A percentile compares a stretch with the other conserved stretches of the same genome.
These are phyloP conservation scores for Onygena corvina DNA, from an alignment of 2,329 filamentous ascomycete genomes.

Conservation along the genomic window DNA sequence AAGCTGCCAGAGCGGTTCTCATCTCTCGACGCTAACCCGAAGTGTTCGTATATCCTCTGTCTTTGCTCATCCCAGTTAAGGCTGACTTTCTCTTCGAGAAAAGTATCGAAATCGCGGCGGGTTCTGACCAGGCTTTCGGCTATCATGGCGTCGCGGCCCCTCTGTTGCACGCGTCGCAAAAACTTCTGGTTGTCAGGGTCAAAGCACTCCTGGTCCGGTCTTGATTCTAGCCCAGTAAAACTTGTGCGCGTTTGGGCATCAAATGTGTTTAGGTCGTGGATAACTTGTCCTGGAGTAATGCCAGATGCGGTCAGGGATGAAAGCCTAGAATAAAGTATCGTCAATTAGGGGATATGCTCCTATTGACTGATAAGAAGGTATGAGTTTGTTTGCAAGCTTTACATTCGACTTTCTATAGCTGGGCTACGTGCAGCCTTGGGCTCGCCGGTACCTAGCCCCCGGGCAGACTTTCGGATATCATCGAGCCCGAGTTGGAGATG, in stretches of 20 bases:
- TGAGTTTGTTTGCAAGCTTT: neutral
- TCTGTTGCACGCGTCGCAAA: slow-evolving; percentile 72
- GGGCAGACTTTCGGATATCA: slow-evolving; percentile 67
- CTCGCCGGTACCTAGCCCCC: slow-evolving; percentile 59
- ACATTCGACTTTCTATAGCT: slow-evolving; percentile 42
- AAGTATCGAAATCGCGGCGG: slow-evolving; percentile 81
- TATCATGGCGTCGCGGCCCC: slow-evolving; percentile 84
- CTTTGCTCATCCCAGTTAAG: slow-evolving; percentile 94
- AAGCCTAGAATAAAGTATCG: slow-evolving; percentile 48
- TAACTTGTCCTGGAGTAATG: slow-evolving; percentile 71
- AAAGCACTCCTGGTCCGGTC: slow-evolving; percentile 29
- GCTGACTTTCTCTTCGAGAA: slow-evolving; percentile 86
- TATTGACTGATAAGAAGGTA: neutral
- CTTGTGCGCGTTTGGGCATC: slow-evolving; percentile 46
- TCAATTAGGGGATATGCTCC: too few species aligned
- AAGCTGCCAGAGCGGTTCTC: slow-evolving; percentile 31
- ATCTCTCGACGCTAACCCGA: slow-evolving; percentile 57
- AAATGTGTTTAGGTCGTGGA: slow-evolving; percentile 78
- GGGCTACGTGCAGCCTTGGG: slow-evolving; percentile 35
- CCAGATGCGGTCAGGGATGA: slow-evolving; percentile 89
- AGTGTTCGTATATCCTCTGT: slow-evolving; percentile 88
- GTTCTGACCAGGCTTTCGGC: slow-evolving; percentile 81
- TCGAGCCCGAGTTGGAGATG: slow-evolving; percentile 82
- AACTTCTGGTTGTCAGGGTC: slow-evolving; percentile 56
- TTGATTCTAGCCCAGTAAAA: slow-evolving; percentile 12